Evolutionary conservation across 208 protist species (phyloP).

Genomic region (Histomonas meleagridis): DNA sequence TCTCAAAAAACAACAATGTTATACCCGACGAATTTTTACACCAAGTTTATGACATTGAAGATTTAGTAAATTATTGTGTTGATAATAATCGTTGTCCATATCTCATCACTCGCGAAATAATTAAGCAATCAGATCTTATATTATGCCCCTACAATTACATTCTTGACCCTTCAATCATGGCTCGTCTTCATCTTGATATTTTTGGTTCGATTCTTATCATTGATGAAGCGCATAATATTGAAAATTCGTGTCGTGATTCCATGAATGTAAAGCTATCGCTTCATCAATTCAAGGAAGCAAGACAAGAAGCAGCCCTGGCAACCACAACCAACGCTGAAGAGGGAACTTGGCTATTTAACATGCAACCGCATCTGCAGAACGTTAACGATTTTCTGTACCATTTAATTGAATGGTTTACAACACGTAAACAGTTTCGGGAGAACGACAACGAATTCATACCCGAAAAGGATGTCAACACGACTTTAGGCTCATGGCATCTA

Average conservation of each 20-base stretch:
- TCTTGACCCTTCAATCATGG: background rate
- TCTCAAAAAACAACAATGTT: background rate
- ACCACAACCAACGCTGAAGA: no score
- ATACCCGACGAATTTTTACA: background rate
- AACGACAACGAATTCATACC: no score
- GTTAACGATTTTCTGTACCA: no score
- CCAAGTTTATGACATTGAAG: background rate
- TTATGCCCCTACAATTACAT: conserved; percentile 34
- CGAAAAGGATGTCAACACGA: no score
- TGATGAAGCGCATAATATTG: conserved; percentile 39
- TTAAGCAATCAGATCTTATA: background rate
- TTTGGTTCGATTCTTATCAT: background rate
- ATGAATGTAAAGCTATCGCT: no score
- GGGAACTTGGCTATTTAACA: no score
- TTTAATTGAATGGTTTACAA: no score
- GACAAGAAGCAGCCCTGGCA: no score
- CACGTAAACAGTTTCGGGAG: no score
- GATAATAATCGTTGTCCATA: background rate
- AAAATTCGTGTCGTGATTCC: background rate
- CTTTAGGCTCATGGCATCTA: no score
- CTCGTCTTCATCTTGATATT: background rate
- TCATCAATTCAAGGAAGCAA: no score
- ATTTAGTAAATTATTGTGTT: background rate
- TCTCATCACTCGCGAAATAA: background rate
- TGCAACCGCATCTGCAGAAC: no score